Base-by-base conservation (phyloP, 192 early-diverging fungal species). In the Gamsiella multidivaricata region DNA sequence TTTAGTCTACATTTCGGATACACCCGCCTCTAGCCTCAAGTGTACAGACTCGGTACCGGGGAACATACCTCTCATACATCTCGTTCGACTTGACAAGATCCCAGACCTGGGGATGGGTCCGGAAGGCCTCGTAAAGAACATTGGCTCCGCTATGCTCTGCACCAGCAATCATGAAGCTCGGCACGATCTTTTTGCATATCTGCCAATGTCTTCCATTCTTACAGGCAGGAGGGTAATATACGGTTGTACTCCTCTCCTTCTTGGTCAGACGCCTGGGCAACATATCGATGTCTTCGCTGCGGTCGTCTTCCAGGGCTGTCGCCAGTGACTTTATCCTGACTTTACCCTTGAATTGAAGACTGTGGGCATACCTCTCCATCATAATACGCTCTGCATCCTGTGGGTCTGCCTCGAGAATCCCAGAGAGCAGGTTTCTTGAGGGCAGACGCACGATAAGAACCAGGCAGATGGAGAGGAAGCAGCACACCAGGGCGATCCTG, bases 101-200 rank as follows among this genome's bases (percentile, higher is more conserved):
- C 51, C 74, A 70, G 3, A 85, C 70, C 47, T 85, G 84, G 0
- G 84, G 84, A 53, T 85, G 84, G 2, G 79, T 76, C n/a, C 60
- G 62, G 41, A 85, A 64, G 20, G 74, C 65, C 41, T 83, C 76
- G 54, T 83, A 85, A 18, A 85, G 68, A 29, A 80, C 83, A 9
- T 70, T 37, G 32, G 75, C 66, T 3, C 75, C 84, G 28, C 79
- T 73, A 17, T 83, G 58, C 45, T 85, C 84, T 20, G 82, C 82
- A 37, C 84, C 84, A 46, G 84, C 84, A 83, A 85, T 80, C 56
- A 85, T 85, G 53, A 85, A 85, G 42, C 82, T 82, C 14, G 84
- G 84, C 12, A 85, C 80, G 53, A 83, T 83, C 46, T 85, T 85
- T 52, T 82, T 83, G 33, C 84, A 85, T 28, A 79, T 78, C 22